Conservation (phyloP, 1,139 yeast species). For the Meyerozyma smithsonii region DNA sequence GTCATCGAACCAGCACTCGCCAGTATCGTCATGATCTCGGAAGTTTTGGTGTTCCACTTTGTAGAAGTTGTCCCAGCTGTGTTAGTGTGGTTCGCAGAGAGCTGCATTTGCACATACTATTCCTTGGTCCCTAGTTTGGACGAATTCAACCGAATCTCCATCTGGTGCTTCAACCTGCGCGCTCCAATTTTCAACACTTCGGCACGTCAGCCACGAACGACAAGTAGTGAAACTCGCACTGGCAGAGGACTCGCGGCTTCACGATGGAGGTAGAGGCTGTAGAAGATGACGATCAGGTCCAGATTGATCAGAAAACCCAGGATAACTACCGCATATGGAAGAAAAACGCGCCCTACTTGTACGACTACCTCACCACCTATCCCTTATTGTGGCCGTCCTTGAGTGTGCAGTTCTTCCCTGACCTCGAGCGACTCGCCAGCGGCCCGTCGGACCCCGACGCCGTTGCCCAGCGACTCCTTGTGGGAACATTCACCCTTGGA, state of each 20-base stretch:
- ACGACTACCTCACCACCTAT: constrained; percentile 46
- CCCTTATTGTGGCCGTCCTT: constrained; percentile 54
- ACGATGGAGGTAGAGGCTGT: background rate
- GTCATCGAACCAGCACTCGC: constrained; percentile 96
- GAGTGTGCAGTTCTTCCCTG: constrained; percentile 53
- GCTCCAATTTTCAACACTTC: background rate
- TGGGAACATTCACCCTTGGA: constrained; percentile 18
- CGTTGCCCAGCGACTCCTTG: constrained; percentile 15
- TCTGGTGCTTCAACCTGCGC: background rate
- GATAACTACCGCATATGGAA: constrained; percentile 47
- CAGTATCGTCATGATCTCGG: constrained; percentile 75
- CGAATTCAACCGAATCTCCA: constrained; percentile 53
- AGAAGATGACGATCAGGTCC: background rate
- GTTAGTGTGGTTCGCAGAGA: constrained; percentile 16
- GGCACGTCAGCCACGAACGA: no score
- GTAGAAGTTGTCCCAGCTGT: constrained; percentile 85
- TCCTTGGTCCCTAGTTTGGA: constrained; percentile 76
- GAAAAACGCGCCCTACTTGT: constrained; percentile 49
- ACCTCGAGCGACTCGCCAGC: constrained; percentile 16
- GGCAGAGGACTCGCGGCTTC: background rate
- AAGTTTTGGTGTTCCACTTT: constrained; percentile 67
- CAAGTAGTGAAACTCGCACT: background rate
- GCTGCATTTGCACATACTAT: constrained; percentile 45
- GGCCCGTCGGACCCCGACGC: background rate
- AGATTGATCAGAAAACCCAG: constrained; percentile 11